phyloP scores from a whole-genome alignment of 2,329 filamentous ascomycete species.

The Drechslerella stenobrocha region DNA sequence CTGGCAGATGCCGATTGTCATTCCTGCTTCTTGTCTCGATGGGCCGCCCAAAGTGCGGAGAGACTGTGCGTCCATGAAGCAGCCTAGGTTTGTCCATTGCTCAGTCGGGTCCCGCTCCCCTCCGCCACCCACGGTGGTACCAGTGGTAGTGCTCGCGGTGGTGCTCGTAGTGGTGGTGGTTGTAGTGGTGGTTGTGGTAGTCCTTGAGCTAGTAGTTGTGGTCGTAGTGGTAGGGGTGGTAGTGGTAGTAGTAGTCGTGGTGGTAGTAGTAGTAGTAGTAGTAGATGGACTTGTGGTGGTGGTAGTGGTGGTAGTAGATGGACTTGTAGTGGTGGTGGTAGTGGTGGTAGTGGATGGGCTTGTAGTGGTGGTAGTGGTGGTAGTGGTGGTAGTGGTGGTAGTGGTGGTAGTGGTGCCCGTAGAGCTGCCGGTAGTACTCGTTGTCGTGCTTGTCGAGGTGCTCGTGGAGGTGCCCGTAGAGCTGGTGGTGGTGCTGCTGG shows the following conservation, averaged over 20 bases:
- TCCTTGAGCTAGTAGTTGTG: slow-evolving; percentile 4
- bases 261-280: slow-evolving; percentile 1
- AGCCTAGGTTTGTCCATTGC: slow-evolving; percentile 10
- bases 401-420: neutral
- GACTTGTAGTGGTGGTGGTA: slow-evolving; percentile 6
- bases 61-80: too few relatives aligned
- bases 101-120: too few relatives aligned
- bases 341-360: slow-evolving; percentile 5
- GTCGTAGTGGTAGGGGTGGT: slow-evolving; percentile 15
- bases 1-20: slow-evolving; percentile 32
- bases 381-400: slow-evolving; percentile 2
- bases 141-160: slow-evolving; percentile 8
- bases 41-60: too few relatives aligned
- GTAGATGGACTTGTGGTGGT: neutral
- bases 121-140: too few relatives aligned
- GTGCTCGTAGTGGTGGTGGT: slow-evolving; percentile 7
- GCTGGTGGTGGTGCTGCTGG: slow-evolving; percentile 8
- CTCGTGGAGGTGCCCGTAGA: slow-evolving; percentile 9
- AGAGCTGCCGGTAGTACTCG: neutral
- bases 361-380: neutral
- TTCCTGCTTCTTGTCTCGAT: too few relatives aligned
- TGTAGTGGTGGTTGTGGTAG: slow-evolving; percentile 7
- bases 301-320: neutral
- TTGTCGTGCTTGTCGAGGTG: slow-evolving; percentile 16
- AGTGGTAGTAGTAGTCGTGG: slow-evolving; percentile 11